phyloP scores from a whole-genome alignment of 805 yeast species.

The Candida sonorensis region DNA sequence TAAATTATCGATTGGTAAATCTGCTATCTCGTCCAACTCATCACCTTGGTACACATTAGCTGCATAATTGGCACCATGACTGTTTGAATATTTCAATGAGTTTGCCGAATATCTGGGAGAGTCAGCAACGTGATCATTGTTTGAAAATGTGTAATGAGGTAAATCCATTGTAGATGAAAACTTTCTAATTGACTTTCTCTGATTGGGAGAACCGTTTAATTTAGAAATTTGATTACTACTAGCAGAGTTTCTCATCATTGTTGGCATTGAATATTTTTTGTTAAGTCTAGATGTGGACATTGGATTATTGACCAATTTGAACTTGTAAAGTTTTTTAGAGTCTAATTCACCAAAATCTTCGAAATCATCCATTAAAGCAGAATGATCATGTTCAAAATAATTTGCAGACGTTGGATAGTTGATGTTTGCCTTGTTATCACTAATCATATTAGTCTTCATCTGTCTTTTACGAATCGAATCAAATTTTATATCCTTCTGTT shows the following conservation, averaged over 20 bases:
- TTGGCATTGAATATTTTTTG: constrained; percentile 23
- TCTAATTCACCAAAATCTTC: constrained; percentile 20
- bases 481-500: constrained; percentile 5
- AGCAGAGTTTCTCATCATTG: constrained; percentile 8
- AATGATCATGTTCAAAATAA: constrained; percentile 18
- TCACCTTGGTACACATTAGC: too few species aligned
- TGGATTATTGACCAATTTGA: constrained; percentile 8
- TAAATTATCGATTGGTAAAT: constrained; percentile 18
- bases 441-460: too few species aligned
- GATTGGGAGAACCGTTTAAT: constrained; percentile 10
- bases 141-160: too few species aligned
- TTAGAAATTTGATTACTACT: constrained; percentile 3
- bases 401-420: constrained; percentile 2
- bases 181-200: constrained; percentile 17
- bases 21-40: constrained; percentile 21
- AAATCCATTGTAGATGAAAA: constrained; percentile 25
- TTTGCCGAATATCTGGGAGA: too few species aligned
- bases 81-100: too few species aligned
- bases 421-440: too few species aligned
- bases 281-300: constrained; percentile 3
- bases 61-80: too few species aligned
- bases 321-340: constrained; percentile 15
- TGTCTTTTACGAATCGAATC: constrained; percentile 4
- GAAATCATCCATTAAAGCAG: constrained; percentile 21
- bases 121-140: background rate